These are phyloP conservation scores for Alliaria petiolata DNA, from an alignment of 345 rosid species.

Conservation along the genomic window DNA sequence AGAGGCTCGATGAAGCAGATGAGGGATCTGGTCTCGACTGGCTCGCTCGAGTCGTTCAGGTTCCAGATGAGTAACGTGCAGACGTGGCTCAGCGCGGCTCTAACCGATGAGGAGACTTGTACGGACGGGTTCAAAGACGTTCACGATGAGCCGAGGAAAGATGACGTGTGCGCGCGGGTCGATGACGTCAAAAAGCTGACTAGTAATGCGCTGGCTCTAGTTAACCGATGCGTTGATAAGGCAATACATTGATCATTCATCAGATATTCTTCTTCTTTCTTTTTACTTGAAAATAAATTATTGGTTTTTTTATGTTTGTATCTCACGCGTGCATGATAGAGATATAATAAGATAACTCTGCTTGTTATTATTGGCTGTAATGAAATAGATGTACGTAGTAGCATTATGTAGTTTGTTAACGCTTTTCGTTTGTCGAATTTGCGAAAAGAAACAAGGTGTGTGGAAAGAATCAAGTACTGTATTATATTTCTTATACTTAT, in stretches of 20 bases:
- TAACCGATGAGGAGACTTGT: conserved; percentile 88
- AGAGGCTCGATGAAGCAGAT: conserved; percentile 79
- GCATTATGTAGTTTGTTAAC: not conserved
- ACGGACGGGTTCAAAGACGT: conserved; percentile 74
- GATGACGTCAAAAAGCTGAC: conserved; percentile 60
- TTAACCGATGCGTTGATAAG: conserved; percentile 55
- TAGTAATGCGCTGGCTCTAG: conserved; percentile 73
- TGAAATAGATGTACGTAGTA: not conserved
- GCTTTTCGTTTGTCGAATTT: conserved; percentile 11
- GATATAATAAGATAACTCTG: conserved; percentile 19
- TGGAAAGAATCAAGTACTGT: not conserved
- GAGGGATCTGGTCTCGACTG: conserved; percentile 41
- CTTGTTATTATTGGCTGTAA: conserved; percentile 21
- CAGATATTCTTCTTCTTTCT: not conserved
- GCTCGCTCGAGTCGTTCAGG: conserved; percentile 43
- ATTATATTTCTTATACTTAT: not conserved
- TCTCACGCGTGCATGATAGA: conserved; percentile 29
- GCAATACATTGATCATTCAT: conserved; percentile 27
- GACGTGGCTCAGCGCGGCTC: conserved; percentile 95
- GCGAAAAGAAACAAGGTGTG: conserved; percentile 4
- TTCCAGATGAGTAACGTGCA: conserved; percentile 86
- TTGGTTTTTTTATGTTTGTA: not conserved
- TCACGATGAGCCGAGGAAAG: conserved; percentile 44
- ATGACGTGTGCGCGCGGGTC: conserved; percentile 47
- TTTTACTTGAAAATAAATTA: not conserved